A percentile compares a stretch with the other conserved stretches of the same genome.
These are phyloP conservation scores for Scheffersomyces segobiensis DNA, from an alignment of 1,139 yeast species.

Conservation along the genomic window DNA sequence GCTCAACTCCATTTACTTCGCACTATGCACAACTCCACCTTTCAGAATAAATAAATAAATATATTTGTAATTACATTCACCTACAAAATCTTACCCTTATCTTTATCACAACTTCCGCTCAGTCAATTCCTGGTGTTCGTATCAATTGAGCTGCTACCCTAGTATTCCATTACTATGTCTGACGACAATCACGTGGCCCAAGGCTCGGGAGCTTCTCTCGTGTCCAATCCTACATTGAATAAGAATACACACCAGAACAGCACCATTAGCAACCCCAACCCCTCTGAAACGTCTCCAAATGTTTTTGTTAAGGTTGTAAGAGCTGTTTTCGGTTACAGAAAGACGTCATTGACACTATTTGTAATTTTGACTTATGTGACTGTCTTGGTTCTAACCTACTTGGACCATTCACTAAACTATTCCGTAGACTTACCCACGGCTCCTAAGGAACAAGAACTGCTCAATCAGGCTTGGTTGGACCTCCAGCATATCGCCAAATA, in stretches of 20 bases:
- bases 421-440: slow-evolving; percentile 42
- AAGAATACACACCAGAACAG: background rate
- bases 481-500: slow-evolving; percentile 64
- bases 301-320: slow-evolving; percentile 28
- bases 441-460: slow-evolving; percentile 37
- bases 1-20: background rate
- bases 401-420: slow-evolving; percentile 37
- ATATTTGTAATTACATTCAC: background rate
- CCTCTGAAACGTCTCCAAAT: slow-evolving; percentile 17
- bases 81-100: background rate
- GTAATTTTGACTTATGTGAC: slow-evolving; percentile 42
- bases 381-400: slow-evolving; percentile 28
- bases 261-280: background rate
- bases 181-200: background rate
- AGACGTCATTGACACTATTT: slow-evolving; percentile 56
- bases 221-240: background rate
- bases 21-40: background rate
- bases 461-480: slow-evolving; percentile 62
- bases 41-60: background rate
- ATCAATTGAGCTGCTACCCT: background rate
- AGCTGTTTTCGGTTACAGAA: slow-evolving; percentile 57
- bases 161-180: background rate
- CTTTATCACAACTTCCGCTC: background rate
- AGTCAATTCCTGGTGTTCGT: background rate
- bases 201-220: background rate